A percentile compares a stretch with the other conserved stretches of the same genome.
Evolutionary conservation across 2,329 filamentous ascomycete genomes (phyloP).

Genomic region (Colletotrichum sp.): DNA sequence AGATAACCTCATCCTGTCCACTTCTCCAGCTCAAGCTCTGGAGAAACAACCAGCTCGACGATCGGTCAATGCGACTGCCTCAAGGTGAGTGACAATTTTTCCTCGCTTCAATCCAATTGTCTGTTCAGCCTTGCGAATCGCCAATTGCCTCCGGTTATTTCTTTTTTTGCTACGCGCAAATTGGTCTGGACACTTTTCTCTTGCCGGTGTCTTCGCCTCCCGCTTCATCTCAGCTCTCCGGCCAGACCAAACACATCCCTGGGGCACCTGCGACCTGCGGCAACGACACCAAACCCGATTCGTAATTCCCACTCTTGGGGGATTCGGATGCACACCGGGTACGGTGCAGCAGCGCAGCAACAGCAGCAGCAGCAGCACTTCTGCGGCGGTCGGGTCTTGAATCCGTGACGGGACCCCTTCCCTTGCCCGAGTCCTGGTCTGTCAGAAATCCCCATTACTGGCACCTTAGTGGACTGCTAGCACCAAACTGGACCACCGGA

Average conservation of each 20-base stretch:
- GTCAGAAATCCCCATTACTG: background rate
- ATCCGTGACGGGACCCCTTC: conserved; percentile 6
- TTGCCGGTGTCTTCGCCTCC: background rate
- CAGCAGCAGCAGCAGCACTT: conserved; percentile 1
- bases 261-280: background rate
- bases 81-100: background rate
- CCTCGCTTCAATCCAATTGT: background rate
- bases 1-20: conserved; percentile 13
- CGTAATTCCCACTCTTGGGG: conserved; percentile 2
- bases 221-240: conserved; percentile 7
- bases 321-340: conserved; percentile 13
- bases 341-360: background rate
- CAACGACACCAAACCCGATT: background rate
- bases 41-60: background rate
- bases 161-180: background rate
- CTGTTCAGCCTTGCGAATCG: background rate
- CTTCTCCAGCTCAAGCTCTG: background rate
- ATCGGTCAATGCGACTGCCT: background rate
- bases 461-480: background rate
- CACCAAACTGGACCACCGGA: conserved; percentile 2
- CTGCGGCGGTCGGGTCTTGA: conserved; percentile 9
- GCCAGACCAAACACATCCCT: conserved; percentile 4
- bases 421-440: background rate
- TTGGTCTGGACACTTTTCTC: background rate
- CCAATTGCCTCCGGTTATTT: background rate